A percentile compares a stretch with the other conserved stretches of the same genome.
These are phyloP conservation scores for Neurospora sp. DNA, from an alignment of 495 filamentous ascomycete species.

Conservation along the genomic window DNA sequence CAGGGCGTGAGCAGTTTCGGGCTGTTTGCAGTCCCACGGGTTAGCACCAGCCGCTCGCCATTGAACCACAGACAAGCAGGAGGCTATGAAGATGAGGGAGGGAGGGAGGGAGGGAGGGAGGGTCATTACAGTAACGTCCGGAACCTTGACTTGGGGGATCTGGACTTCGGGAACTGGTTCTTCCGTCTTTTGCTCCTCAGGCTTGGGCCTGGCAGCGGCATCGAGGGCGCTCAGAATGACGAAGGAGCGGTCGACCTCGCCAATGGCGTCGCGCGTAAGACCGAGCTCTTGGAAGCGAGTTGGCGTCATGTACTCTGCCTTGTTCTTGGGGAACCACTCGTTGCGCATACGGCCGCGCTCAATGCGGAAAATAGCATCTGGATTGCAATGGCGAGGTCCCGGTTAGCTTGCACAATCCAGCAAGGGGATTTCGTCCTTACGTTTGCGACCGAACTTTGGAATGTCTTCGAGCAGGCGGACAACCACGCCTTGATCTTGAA, in stretches of 20 bases:
- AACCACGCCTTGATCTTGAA: constrained; percentile 35
- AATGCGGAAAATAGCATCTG: constrained; percentile 35
- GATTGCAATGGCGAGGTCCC: neutral
- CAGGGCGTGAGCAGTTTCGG: constrained; percentile 62
- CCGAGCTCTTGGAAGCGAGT: constrained; percentile 30
- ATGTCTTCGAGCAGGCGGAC: constrained; percentile 53
- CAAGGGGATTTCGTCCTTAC: constrained; percentile 22
- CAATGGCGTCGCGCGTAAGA: constrained; percentile 27
- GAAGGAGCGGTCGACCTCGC: constrained; percentile 30
- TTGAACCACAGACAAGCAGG: neutral
- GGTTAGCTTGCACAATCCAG: neutral
- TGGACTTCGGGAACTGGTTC: neutral
- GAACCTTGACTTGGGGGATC: neutral
- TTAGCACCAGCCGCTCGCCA: neutral
- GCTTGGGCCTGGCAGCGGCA: neutral
- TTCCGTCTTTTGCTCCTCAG: neutral
- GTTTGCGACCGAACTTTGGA: constrained; percentile 46
- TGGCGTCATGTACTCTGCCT: constrained; percentile 37
- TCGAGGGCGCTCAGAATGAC: constrained; percentile 9
- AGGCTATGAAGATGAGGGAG: neutral
- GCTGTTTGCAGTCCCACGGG: constrained; percentile 39
- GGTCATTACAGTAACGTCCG: constrained; percentile 5
- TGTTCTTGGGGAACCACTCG: constrained; percentile 31
- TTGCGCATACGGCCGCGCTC: constrained; percentile 39
- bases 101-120: neutral